Percentiles rank a stretch among this genome's conserved stretches.
phyloP scores from a whole-genome alignment of 768 basidiomycete genomes.

The Pisolithus marmoratus region DNA sequence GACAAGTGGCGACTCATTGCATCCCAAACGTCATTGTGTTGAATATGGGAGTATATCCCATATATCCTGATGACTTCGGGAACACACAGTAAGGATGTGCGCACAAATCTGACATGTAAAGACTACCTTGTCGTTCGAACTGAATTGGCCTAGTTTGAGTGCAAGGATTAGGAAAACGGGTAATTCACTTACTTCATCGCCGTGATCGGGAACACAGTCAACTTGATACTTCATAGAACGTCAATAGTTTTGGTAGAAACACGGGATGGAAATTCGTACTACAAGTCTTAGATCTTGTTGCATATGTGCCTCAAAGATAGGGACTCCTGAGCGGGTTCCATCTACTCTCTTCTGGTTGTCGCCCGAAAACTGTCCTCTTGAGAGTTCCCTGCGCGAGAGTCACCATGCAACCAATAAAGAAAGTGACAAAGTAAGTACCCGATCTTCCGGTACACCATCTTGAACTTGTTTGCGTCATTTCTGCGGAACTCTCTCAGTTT shows the following conservation, averaged over 20 bases:
- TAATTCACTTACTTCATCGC: slow-evolving; percentile 19
- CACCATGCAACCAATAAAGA: not conserved
- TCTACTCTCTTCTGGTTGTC: slow-evolving; percentile 62
- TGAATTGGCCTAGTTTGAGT: slow-evolving; percentile 16
- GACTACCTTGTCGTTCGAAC: slow-evolving; percentile 36
- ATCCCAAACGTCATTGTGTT: slow-evolving; percentile 46
- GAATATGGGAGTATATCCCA: slow-evolving; percentile 44
- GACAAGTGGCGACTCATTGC: slow-evolving; percentile 36
- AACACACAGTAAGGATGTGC: not conserved
- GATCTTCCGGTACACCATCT: slow-evolving; percentile 61
- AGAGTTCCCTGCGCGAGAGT: slow-evolving; percentile 51
- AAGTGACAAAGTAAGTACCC: slow-evolving; percentile 33
- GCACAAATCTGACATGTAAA: not conserved
- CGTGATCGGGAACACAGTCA: slow-evolving; percentile 39
- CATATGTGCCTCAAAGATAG: slow-evolving; percentile 68
- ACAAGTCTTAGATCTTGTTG: no score
- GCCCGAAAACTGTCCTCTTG: slow-evolving; percentile 60
- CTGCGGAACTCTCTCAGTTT: slow-evolving; percentile 44
- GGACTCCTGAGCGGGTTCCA: slow-evolving; percentile 38
- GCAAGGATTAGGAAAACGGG: not conserved
- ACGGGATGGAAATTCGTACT: slow-evolving; percentile 26
- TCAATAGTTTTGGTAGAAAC: not conserved
- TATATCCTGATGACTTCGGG: slow-evolving; percentile 41
- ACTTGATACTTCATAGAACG: slow-evolving; percentile 39
- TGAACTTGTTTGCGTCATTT: slow-evolving; percentile 41